A percentile compares a stretch with the other conserved stretches of the same genome.
These are phyloP conservation scores for Arabis alpina DNA, from an alignment of 345 rosid species.

Conservation along the genomic window DNA sequence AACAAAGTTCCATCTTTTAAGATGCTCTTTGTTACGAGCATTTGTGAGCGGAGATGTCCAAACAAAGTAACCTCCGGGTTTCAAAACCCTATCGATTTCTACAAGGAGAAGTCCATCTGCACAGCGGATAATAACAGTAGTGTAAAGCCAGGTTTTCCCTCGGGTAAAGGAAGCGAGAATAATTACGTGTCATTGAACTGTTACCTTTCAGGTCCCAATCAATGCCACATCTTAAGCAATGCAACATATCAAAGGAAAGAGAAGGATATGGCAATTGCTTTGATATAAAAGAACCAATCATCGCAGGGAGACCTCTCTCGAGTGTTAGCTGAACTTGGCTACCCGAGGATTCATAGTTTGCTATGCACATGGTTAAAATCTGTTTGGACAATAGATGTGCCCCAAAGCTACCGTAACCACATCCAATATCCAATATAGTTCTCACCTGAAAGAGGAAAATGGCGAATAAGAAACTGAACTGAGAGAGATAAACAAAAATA, in stretches of 20 bases:
- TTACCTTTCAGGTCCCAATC: conserved; percentile 99
- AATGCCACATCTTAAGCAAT: conserved; percentile 88
- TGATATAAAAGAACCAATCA: conserved; percentile 81
- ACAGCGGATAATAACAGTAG: not conserved
- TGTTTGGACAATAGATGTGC: conserved; percentile 87
- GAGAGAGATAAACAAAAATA: conserved; percentile 16
- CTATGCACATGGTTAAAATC: conserved; percentile 92
- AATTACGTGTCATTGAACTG: not conserved
- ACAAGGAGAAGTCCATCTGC: conserved; percentile 84
- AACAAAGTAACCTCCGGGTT: conserved; percentile 98
- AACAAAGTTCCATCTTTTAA: conserved; percentile 75
- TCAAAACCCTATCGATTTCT: conserved; percentile 89
- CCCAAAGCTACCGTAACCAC: conserved; percentile 99
- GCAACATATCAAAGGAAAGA: conserved; percentile 98
- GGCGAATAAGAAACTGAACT: conserved; percentile 12
- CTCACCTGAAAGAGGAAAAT: conserved; percentile 62
- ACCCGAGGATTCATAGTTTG: conserved; percentile 90
- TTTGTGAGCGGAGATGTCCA: conserved; percentile 96
- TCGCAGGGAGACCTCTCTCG: conserved; percentile 98
- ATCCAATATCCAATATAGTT: conserved; percentile 94
- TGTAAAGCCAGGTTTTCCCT: not conserved
- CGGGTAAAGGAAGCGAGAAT: conserved; percentile 1
- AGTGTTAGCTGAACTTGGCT: conserved; percentile 98
- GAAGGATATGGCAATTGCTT: conserved; percentile 94
- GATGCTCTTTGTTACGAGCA: conserved; percentile 70